Conservation (phyloP, 2,329 filamentous ascomycete genomes). For the Colletotrichum higginsianum region DNA sequence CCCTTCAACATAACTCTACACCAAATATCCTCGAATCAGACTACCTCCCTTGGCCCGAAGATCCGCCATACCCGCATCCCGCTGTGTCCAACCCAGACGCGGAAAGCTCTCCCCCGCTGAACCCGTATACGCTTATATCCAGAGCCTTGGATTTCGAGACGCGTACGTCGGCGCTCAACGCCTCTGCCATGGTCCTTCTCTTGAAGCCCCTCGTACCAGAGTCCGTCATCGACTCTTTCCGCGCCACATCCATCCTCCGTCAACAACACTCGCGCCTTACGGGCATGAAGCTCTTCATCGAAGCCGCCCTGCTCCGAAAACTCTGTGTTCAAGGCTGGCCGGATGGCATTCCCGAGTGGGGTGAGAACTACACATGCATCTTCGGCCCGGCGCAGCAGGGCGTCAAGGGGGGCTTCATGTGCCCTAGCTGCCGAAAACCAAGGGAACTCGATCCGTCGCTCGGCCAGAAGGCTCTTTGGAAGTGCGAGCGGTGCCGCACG, state of each 20-base stretch:
- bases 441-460: conserved; percentile 65
- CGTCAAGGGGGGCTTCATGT: conserved; percentile 68
- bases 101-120: conserved; percentile 57
- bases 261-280: conserved; percentile 74
- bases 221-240: conserved; percentile 68
- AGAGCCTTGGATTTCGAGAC: conserved; percentile 71
- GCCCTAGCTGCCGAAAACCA: conserved; percentile 70
- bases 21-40: conserved; percentile 68
- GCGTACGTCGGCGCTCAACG: conserved; percentile 69
- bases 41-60: conserved; percentile 71
- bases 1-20: conserved; percentile 56
- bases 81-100: conserved; percentile 42
- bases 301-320: conserved; percentile 74
- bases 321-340: conserved; percentile 73
- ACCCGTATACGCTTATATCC: conserved; percentile 69
- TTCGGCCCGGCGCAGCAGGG: conserved; percentile 69
- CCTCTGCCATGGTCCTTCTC: conserved; percentile 73
- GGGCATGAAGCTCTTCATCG: conserved; percentile 71
- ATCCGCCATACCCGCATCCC: conserved; percentile 69
- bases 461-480: conserved; percentile 65
- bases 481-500: conserved; percentile 69
- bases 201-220: conserved; percentile 71
- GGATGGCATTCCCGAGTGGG: conserved; percentile 65
- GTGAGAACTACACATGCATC: conserved; percentile 68
- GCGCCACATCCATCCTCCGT: conserved; percentile 69